Conservation (phyloP, 176 grass and related monocot species). For the Oryza longistaminata region DNA sequence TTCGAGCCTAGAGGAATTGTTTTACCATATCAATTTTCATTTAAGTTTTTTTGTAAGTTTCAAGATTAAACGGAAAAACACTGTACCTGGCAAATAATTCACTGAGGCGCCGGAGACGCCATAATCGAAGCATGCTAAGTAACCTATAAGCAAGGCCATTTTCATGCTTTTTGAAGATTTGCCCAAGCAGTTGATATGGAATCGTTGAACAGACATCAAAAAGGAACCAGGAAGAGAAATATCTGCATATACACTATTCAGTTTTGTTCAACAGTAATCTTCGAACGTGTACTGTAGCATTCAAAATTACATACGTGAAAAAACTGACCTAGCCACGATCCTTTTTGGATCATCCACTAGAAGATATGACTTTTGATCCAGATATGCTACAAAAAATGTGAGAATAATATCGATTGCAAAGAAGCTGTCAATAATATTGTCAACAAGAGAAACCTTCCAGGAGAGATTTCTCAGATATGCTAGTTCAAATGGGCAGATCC, state of each 20-base stretch:
- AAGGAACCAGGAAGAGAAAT: constrained; percentile 77
- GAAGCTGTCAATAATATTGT: constrained; percentile 71
- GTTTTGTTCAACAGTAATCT: not conserved
- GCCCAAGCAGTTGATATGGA: constrained; percentile 66
- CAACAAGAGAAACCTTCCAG: constrained; percentile 47
- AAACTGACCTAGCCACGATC: constrained; percentile 68
- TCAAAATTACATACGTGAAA: not conserved
- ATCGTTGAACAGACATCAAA: constrained; percentile 80
- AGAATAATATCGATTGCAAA: constrained; percentile 80
- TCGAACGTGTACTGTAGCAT: constrained; percentile 19
- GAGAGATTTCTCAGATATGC: constrained; percentile 71
- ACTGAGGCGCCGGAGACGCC: constrained; percentile 78
- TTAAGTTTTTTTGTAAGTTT: constrained; percentile 10
- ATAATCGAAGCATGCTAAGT: constrained; percentile 76
- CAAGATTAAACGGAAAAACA: not conserved
- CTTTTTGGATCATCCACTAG: constrained; percentile 70
- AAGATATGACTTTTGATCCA: constrained; percentile 59
- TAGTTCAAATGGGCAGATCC: constrained; percentile 80
- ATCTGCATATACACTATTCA: constrained; percentile 54
- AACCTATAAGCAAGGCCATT: constrained; percentile 64
- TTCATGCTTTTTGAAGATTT: constrained; percentile 59
- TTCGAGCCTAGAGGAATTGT: constrained; percentile 63
- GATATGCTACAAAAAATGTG: constrained; percentile 80
- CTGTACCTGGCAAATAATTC: constrained; percentile 77
- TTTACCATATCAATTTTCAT: constrained; percentile 31